Percentiles rank a stretch among this genome's conserved stretches.
Conservation (phyloP, 1,284 basidiomycete genomes). For the Coniophora puteana region DNA sequence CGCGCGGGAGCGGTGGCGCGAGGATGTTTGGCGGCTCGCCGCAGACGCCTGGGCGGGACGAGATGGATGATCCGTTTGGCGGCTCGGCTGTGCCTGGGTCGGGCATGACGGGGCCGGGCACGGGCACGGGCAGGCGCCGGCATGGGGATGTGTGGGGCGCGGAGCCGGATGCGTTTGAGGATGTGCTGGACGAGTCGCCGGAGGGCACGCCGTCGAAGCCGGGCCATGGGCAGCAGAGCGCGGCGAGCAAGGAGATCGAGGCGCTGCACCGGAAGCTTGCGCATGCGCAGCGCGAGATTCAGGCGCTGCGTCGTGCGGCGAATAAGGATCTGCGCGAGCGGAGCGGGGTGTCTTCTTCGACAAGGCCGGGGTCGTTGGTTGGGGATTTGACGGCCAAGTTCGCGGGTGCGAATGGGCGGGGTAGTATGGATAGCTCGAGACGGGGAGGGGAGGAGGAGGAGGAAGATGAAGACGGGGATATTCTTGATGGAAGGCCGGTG, state of each 20-base stretch:
- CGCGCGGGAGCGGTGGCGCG: too few species aligned
- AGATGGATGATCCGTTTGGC: constrained; percentile 67
- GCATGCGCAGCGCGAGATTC: constrained; percentile 80
- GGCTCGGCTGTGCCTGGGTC: too few species aligned
- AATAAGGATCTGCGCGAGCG: too few species aligned
- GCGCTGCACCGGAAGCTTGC: constrained; percentile 73
- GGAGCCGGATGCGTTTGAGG: constrained; percentile 50
- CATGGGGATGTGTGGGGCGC: constrained; percentile 53
- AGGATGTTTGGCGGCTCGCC: too few species aligned
- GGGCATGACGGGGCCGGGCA: constrained; percentile 50
- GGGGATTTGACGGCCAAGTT: too few species aligned
- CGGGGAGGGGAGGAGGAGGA: constrained; percentile 64
- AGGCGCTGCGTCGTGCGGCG: too few species aligned
- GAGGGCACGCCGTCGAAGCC: constrained; percentile 58
- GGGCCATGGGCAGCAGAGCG: constrained; percentile 63
- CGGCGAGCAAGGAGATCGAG: constrained; percentile 78
- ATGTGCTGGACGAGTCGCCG: constrained; percentile 61
- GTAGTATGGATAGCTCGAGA: constrained; percentile 75
- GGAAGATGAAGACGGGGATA: constrained; percentile 40
- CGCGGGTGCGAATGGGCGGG: too few species aligned
- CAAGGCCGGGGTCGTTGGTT: too few species aligned
- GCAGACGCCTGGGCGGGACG: constrained; percentile 57
- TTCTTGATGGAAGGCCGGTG: constrained; percentile 38
- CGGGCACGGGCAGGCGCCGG: constrained; percentile 62
- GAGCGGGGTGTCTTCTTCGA: too few species aligned